Conservation (phyloP, 208 protist genomes). For the Trypanosoma platydactyli region DNA sequence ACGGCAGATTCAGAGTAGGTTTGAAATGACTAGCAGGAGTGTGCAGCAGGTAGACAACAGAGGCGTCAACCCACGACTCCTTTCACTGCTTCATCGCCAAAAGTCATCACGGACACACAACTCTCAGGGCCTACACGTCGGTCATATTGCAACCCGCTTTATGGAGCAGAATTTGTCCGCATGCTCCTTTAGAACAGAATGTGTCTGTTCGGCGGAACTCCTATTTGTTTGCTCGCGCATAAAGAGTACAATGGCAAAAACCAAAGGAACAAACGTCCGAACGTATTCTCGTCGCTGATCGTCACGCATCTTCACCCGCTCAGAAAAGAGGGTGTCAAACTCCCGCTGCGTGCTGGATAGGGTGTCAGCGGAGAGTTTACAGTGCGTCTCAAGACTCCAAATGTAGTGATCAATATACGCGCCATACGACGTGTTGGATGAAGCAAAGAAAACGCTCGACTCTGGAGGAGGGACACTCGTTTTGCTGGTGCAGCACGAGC, state of each 20-base stretch:
- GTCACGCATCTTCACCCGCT: slow-evolving; percentile 20
- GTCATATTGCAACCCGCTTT: slow-evolving; percentile 37
- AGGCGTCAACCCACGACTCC: too few species aligned
- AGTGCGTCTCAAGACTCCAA: slow-evolving; percentile 35
- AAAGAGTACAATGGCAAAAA: slow-evolving; percentile 41
- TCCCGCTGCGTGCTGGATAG: slow-evolving; percentile 17
- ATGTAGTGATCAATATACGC: slow-evolving; percentile 51
- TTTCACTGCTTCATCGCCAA: background rate
- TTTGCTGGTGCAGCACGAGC: background rate
- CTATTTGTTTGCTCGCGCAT: slow-evolving; percentile 52
- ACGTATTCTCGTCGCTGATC: slow-evolving; percentile 45
- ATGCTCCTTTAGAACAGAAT: slow-evolving; percentile 41
- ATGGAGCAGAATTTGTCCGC: slow-evolving; percentile 36
- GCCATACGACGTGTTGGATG: slow-evolving; percentile 37
- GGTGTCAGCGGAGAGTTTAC: slow-evolving; percentile 11
- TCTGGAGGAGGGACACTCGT: background rate
- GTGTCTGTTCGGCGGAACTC: slow-evolving; percentile 38
- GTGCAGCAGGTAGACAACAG: too few species aligned
- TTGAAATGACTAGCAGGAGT: too few species aligned
- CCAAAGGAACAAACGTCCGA: slow-evolving; percentile 49
- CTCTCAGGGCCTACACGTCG: background rate
- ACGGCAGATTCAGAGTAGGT: background rate
- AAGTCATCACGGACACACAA: background rate
- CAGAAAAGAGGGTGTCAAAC: slow-evolving; percentile 9
- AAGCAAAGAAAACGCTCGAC: background rate